Evolutionary conservation across 164 flowering plant species (phyloP).

Genomic region (Nymphaea colorata): DNA sequence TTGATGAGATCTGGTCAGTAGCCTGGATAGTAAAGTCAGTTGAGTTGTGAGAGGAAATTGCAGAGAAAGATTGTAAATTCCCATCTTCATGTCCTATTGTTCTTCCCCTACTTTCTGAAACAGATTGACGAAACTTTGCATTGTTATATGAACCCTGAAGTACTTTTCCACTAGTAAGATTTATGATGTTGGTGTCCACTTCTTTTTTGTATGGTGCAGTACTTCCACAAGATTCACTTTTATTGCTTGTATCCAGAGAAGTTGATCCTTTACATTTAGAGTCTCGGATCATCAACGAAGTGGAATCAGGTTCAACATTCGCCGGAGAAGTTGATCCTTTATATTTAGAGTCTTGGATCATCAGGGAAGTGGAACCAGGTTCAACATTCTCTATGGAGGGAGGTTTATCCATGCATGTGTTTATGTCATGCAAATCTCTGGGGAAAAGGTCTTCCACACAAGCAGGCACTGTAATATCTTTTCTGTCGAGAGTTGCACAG

Average conservation of each 20-base stretch:
- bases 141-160: conserved; percentile 6
- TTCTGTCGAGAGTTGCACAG: not conserved
- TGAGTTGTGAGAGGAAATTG: conserved; percentile 16
- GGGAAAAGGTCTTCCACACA: not conserved
- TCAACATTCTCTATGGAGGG: not conserved
- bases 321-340: not conserved
- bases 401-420: not conserved
- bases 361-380: not conserved
- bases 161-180: not conserved
- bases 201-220: conserved; percentile 2
- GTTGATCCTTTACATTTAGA: not conserved
- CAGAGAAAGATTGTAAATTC: conserved; percentile 8
- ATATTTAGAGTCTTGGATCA: not conserved
- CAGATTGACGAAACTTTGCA: conserved; percentile 1
- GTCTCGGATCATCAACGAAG: not conserved
- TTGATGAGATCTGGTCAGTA: conserved; percentile 28
- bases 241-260: not conserved
- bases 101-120: conserved; percentile 8
- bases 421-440: not conserved
- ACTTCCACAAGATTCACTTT: not conserved
- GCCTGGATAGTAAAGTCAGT: conserved; percentile 21
- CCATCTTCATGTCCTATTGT: conserved; percentile 4
- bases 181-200: conserved; percentile 2
- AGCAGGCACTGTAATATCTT: not conserved
- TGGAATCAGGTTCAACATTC: not conserved